Conservation (phyloP, 2,329 filamentous ascomycete species). For the Colletotrichum sp. region DNA sequence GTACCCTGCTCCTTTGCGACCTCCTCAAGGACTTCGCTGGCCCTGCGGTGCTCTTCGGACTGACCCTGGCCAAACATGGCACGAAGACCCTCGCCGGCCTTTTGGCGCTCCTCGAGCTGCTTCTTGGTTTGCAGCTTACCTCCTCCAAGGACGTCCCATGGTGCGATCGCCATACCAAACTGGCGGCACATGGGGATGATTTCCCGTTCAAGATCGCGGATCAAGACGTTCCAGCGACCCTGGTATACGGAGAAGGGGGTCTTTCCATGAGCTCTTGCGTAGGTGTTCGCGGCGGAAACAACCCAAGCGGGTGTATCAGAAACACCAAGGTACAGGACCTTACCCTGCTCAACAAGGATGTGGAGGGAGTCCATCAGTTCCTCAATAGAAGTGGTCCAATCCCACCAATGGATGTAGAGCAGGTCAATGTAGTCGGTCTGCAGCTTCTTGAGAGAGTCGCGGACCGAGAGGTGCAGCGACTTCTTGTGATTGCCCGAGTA, state of each 20-base stretch:
- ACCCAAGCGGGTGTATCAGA: constrained; percentile 46
- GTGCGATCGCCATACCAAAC: constrained; percentile 56
- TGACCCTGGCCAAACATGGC: constrained; percentile 33
- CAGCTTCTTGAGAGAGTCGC: constrained; percentile 49
- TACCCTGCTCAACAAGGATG: constrained; percentile 43
- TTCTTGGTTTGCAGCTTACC: constrained; percentile 52
- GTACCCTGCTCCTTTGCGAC: constrained; percentile 62
- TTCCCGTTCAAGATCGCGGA: constrained; percentile 43
- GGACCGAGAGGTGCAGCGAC: constrained; percentile 45
- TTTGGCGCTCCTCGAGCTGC: constrained; percentile 32
- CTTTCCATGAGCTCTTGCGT: constrained; percentile 37
- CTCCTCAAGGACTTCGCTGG: constrained; percentile 63
- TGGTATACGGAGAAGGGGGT: constrained; percentile 45
- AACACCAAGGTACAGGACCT: constrained; percentile 46
- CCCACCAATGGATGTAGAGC: constrained; percentile 51
- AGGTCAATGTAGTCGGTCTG: constrained; percentile 50
- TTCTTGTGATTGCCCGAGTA: constrained; percentile 47
- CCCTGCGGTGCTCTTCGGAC: constrained; percentile 53
- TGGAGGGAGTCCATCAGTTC: constrained; percentile 49
- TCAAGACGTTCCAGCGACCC: constrained; percentile 39
- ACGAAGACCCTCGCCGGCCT: constrained; percentile 43
- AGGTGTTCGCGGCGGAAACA: constrained; percentile 42
- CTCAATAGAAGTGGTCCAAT: constrained; percentile 43
- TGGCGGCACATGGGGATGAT: constrained; percentile 46
- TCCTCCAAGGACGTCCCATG: constrained; percentile 65